These are phyloP conservation scores for Kalanchoe fedtschenkoi DNA, from an alignment of 164 flowering plant genomes.

Conservation along the genomic window DNA sequence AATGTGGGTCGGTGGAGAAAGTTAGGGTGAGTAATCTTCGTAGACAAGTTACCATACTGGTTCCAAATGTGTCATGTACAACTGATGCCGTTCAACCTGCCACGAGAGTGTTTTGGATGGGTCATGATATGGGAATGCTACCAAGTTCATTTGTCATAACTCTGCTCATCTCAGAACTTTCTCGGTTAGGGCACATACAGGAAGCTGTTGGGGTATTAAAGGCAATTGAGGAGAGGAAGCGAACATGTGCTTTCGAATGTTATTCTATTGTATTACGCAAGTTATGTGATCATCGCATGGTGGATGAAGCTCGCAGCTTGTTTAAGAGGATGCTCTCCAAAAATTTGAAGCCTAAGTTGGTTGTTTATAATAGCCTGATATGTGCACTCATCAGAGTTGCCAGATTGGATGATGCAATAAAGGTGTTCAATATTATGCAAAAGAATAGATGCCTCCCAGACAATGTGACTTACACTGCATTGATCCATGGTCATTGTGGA, in stretches of 20 bases:
- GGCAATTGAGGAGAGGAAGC: conserved; percentile 20
- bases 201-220: conserved; percentile 26
- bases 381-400: conserved; percentile 24
- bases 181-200: conserved; percentile 21
- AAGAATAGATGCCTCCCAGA: conserved; percentile 28
- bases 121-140: conserved; percentile 20
- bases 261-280: conserved; percentile 23
- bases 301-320: conserved; percentile 23
- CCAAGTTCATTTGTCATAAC: conserved; percentile 31
- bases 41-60: conserved; percentile 26
- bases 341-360: conserved; percentile 23
- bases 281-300: conserved; percentile 20
- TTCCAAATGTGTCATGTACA: conserved; percentile 19
- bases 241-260: conserved; percentile 21
- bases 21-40: conserved; percentile 18
- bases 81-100: conserved; percentile 24
- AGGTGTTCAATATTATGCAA: conserved; percentile 26
- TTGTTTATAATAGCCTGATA: conserved; percentile 26
- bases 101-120: conserved; percentile 20
- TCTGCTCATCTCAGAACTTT: conserved; percentile 24
- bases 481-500: conserved; percentile 29
- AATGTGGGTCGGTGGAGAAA: conserved; percentile 19
- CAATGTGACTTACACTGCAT: conserved; percentile 25
- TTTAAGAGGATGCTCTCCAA: conserved; percentile 27
- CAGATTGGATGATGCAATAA: conserved; percentile 25